A percentile compares a stretch with the other conserved stretches of the same genome.
Evolutionary conservation across 2,329 filamentous ascomycete species (phyloP).

Genomic region (Sporothrix sp.): DNA sequence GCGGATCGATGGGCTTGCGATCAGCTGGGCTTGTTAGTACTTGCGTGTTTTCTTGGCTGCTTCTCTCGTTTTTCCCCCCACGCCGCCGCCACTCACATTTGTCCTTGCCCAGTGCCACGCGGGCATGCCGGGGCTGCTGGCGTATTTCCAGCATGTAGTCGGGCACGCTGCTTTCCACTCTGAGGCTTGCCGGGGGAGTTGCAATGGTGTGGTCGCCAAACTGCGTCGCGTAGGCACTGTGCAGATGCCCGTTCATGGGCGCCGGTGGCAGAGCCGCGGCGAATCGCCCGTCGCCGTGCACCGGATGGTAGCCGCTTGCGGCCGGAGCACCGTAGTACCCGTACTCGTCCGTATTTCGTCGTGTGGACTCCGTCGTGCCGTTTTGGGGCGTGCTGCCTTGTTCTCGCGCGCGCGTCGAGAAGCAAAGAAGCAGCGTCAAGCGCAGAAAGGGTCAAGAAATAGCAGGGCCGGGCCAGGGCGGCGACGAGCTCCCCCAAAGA

Average conservation of each 20-base stretch:
- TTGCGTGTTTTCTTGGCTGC: not conserved
- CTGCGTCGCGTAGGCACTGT: slow-evolving; percentile 12
- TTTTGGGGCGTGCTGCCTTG: not conserved
- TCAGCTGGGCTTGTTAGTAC: slow-evolving; percentile 35
- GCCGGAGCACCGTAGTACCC: not conserved
- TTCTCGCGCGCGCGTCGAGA: not conserved
- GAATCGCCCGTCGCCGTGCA: slow-evolving; percentile 6
- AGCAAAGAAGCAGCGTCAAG: not conserved
- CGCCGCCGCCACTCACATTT: slow-evolving; percentile 50
- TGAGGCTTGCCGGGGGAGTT: slow-evolving; percentile 7
- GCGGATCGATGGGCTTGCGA: slow-evolving; percentile 80
- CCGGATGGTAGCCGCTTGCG: not conserved
- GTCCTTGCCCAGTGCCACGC: slow-evolving; percentile 63
- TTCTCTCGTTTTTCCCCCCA: not conserved
- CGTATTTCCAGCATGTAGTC: slow-evolving; percentile 35
- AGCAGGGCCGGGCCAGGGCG: not conserved
- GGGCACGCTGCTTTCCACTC: slow-evolving; percentile 16
- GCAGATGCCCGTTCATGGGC: slow-evolving; percentile 16
- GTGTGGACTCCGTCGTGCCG: slow-evolving; percentile 2
- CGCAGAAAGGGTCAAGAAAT: not conserved
- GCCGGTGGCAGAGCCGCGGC: slow-evolving; percentile 6
- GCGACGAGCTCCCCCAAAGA: no score
- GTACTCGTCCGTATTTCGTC: slow-evolving; percentile 1
- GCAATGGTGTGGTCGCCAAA: slow-evolving; percentile 15
- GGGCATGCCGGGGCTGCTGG: slow-evolving; percentile 58